Evolutionary conservation across 2,329 filamentous ascomycete species (phyloP).

Genomic region (Diaporthe capsici): DNA sequence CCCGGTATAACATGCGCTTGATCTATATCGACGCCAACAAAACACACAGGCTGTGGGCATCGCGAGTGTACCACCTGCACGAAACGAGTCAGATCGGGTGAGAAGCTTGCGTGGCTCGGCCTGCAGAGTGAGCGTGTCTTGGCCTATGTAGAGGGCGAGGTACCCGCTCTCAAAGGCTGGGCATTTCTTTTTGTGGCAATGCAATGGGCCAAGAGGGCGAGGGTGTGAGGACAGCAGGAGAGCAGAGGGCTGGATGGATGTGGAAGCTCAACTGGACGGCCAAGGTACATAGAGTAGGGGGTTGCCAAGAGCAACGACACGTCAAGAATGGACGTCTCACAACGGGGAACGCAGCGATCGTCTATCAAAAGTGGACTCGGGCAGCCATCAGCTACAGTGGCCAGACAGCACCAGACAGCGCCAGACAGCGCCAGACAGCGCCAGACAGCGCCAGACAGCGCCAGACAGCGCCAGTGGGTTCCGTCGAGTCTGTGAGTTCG

Average conservation of each 20-base stretch:
- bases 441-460: constrained; percentile 3
- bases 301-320: constrained; percentile 35
- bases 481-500: constrained; percentile 15
- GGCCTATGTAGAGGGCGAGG: constrained; percentile 18
- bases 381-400: constrained; percentile 14
- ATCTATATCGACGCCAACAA: not conserved
- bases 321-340: constrained; percentile 29
- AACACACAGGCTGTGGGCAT: not conserved
- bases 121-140: not conserved
- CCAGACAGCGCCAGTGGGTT: constrained; percentile 7
- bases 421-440: not conserved
- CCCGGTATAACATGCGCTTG: constrained; percentile 12
- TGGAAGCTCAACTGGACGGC: not conserved
- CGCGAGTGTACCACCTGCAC: not conserved
- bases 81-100: constrained; percentile 32
- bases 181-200: constrained; percentile 26
- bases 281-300: not conserved
- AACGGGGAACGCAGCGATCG: not conserved
- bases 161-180: constrained; percentile 20
- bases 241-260: not conserved
- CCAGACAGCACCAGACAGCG: constrained; percentile 4
- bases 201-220: not conserved
- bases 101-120: constrained; percentile 31
- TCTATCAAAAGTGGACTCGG: constrained; percentile 33
- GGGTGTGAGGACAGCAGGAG: constrained; percentile 1